Evolutionary conservation across 768 basidiomycete species (phyloP).

Genomic region (Obba rivulosa): DNA sequence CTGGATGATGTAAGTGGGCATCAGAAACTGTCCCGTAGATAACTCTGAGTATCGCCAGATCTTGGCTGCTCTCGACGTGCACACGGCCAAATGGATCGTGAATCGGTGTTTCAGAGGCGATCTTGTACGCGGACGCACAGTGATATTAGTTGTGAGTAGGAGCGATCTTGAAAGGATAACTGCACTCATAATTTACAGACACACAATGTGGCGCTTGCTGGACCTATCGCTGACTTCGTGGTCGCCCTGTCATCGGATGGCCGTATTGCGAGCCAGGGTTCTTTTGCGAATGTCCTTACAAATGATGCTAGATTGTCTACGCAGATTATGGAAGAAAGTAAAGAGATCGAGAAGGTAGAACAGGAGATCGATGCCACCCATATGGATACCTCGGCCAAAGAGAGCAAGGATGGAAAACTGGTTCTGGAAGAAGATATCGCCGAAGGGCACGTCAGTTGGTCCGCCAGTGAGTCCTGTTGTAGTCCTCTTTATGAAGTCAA

Average conservation of each 20-base stretch:
- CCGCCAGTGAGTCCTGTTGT: constrained; percentile 22
- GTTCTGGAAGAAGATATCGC: constrained; percentile 33
- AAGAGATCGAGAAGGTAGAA: constrained; percentile 16
- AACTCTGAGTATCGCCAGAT: constrained; percentile 13
- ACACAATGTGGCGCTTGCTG: constrained; percentile 15
- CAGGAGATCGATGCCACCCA: constrained; percentile 16
- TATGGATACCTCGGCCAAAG: constrained; percentile 1
- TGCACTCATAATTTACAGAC: constrained; percentile 11
- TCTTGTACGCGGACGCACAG: constrained; percentile 40
- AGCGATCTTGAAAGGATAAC: too few relatives aligned
- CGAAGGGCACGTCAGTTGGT: constrained; percentile 31
- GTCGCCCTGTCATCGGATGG: constrained; percentile 13
- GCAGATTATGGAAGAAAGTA: constrained; percentile 18
- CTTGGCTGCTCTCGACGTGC: constrained; percentile 44
- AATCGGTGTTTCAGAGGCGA: constrained; percentile 42
- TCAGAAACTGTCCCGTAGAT: background rate
- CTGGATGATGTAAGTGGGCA: constrained; percentile 59
- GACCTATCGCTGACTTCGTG: constrained; percentile 15
- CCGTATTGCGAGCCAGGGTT: constrained; percentile 6
- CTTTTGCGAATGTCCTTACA: constrained; percentile 7
- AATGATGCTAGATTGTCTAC: constrained; percentile 21
- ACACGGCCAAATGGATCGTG: constrained; percentile 47
- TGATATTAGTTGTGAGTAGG: constrained; percentile 44
- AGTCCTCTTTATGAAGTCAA: background rate
- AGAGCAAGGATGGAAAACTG: constrained; percentile 23